These are phyloP conservation scores for Plantago elongata DNA, from an alignment of 257 asterid species.

Conservation along the genomic window DNA sequence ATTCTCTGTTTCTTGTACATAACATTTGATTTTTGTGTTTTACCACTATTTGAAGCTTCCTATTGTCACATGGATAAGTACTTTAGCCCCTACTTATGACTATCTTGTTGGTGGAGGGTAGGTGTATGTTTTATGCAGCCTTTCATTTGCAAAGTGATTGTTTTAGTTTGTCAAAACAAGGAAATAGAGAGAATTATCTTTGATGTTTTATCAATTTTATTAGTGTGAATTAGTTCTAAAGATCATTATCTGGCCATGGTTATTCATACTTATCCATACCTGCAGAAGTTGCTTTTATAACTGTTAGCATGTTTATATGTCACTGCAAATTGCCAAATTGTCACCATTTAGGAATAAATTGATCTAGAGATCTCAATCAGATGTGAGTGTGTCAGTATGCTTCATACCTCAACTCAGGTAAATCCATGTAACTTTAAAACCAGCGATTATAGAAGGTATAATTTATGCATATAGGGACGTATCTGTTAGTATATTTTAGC, in stretches of 20 bases:
- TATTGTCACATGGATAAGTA: neutral
- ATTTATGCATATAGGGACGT: too few relatives aligned
- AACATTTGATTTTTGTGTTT: neutral
- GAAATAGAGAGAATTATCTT: neutral
- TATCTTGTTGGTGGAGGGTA: too few relatives aligned
- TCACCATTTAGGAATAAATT: neutral
- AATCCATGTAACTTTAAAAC: too few relatives aligned
- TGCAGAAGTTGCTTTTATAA: neutral
- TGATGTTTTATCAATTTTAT: conserved; percentile 1
- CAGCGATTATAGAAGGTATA: too few relatives aligned
- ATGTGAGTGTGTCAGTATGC: neutral
- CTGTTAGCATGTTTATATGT: neutral
- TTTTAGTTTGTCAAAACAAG: too few relatives aligned
- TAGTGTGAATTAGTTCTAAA: conserved; percentile 7
- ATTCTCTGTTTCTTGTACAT: conserved; percentile 4
- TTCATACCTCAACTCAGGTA: neutral
- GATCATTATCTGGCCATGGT: neutral
- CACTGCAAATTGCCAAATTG: neutral
- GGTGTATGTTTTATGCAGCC: too few relatives aligned
- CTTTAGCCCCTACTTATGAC: neutral
- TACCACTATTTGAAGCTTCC: neutral
- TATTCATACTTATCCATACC: neutral
- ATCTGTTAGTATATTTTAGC: too few relatives aligned
- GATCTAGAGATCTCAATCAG: neutral
- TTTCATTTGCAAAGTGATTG: too few relatives aligned